Percentiles rank a stretch among this genome's conserved stretches.
phyloP scores from a whole-genome alignment of 2,329 filamentous ascomycete genomes.

The Diaporthe citriasiana region DNA sequence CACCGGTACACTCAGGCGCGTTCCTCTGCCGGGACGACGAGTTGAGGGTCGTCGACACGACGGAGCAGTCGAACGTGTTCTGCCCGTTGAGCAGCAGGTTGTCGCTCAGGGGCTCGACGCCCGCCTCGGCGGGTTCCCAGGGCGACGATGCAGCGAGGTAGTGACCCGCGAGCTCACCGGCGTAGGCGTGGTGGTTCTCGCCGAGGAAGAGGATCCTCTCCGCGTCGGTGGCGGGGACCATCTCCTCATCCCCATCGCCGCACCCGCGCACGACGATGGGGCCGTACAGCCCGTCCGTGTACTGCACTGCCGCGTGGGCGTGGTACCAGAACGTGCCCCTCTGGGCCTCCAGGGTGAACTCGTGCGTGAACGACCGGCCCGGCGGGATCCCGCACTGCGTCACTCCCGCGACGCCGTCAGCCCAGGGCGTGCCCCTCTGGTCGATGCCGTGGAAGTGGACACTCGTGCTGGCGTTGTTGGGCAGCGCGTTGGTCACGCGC shows the following conservation, averaged over 20 bases:
- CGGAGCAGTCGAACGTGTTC: slow-evolving; percentile 53
- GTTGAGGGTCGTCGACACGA: slow-evolving; percentile 49
- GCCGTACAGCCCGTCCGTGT: slow-evolving; percentile 75
- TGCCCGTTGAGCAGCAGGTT: slow-evolving; percentile 58
- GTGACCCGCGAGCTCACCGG: slow-evolving; percentile 50
- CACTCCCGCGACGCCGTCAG: slow-evolving; percentile 76
- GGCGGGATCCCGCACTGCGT: slow-evolving; percentile 73
- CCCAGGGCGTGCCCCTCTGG: slow-evolving; percentile 73
- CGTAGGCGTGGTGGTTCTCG: slow-evolving; percentile 56
- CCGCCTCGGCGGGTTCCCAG: slow-evolving; percentile 53
- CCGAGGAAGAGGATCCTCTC: slow-evolving; percentile 57
- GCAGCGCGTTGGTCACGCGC: slow-evolving; percentile 56
- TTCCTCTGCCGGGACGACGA: slow-evolving; percentile 37
- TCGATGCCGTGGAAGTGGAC: slow-evolving; percentile 80
- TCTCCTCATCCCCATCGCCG: slow-evolving; percentile 45
- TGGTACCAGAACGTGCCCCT: slow-evolving; percentile 68
- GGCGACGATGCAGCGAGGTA: slow-evolving; percentile 52
- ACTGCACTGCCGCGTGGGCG: slow-evolving; percentile 71
- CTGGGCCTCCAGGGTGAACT: slow-evolving; percentile 64
- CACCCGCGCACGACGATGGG: slow-evolving; percentile 62
- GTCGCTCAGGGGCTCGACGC: slow-evolving; percentile 58
- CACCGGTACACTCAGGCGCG: slow-evolving; percentile 49
- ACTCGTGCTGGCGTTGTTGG: slow-evolving; percentile 59
- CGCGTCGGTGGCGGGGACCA: slow-evolving; percentile 49
- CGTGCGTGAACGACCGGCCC: slow-evolving; percentile 69